These are phyloP conservation scores for Podila minutissima DNA, from an alignment of 192 early-diverging fungal genomes.

Conservation along the genomic window DNA sequence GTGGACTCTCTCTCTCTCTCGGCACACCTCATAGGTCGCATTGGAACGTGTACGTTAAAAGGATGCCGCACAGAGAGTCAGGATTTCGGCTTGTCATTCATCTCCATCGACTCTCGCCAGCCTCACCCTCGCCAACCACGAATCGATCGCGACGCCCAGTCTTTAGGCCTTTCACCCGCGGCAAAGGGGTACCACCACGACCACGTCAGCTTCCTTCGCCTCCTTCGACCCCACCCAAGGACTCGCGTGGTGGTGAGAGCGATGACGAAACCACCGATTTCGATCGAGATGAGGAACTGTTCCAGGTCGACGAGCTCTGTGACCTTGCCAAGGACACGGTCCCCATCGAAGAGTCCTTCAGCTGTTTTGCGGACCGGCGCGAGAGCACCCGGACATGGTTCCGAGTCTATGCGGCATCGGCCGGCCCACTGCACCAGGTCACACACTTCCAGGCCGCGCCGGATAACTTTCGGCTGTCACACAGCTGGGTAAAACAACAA, in stretches of 20 bases:
- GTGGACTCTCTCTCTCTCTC: too few relatives aligned
- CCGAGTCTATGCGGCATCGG: slow-evolving; percentile 60
- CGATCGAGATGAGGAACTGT: too few relatives aligned
- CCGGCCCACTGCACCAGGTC: slow-evolving; percentile 57
- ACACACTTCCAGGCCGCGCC: slow-evolving; percentile 66
- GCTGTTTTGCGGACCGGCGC: slow-evolving; percentile 56
- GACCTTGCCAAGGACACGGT: neutral
- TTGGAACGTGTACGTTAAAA: slow-evolving; percentile 70
- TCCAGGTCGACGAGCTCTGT: neutral
- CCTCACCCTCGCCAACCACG: neutral
- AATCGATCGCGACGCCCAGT: neutral
- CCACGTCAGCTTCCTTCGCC: neutral
- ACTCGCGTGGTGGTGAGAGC: too few relatives aligned
- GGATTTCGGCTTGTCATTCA: slow-evolving; percentile 60
- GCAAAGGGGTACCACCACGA: neutral
- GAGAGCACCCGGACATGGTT: slow-evolving; percentile 64
- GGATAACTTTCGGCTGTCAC: slow-evolving; percentile 60
- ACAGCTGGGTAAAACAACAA: slow-evolving; percentile 60
- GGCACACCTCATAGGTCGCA: slow-evolving; percentile 48
- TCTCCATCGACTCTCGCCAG: slow-evolving; percentile 51
- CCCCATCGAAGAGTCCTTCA: slow-evolving; percentile 43
- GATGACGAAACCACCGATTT: too few relatives aligned
- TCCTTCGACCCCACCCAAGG: neutral
- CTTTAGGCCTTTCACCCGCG: neutral
- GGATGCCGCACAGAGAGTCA: slow-evolving; percentile 52